Evolutionary conservation across 2,329 filamentous ascomycete genomes (phyloP).

Genomic region (Aspergillus felis): DNA sequence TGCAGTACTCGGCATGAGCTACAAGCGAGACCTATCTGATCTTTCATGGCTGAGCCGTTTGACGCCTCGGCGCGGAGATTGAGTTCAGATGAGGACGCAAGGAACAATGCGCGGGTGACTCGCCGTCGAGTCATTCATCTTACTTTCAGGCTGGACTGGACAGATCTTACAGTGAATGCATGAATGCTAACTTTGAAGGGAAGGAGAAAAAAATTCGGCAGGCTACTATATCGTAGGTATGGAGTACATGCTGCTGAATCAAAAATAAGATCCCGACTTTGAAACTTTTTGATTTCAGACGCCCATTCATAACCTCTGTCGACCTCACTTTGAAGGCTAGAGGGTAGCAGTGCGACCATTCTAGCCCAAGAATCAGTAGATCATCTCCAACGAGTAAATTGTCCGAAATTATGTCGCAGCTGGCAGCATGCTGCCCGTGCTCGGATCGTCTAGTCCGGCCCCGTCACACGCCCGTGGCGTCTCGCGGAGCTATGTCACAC

Average conservation of each 20-base stretch:
- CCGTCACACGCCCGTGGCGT: slow-evolving; percentile 22
- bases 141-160: neutral
- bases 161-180: neutral
- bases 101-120: neutral
- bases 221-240: neutral
- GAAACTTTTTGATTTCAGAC: slow-evolving; percentile 3
- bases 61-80: neutral
- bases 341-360: slow-evolving; percentile 7
- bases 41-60: neutral
- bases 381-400: slow-evolving; percentile 15
- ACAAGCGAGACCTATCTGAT: neutral
- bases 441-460: slow-evolving; percentile 11
- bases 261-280: slow-evolving; percentile 6
- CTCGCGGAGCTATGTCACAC: slow-evolving; percentile 26
- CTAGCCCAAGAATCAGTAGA: slow-evolving; percentile 15
- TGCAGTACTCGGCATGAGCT: neutral
- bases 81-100: neutral
- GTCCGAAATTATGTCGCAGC: slow-evolving; percentile 16
- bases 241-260: slow-evolving; percentile 4
- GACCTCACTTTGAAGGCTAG: neutral
- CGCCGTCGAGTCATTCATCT: neutral
- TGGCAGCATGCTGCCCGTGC: slow-evolving; percentile 21
- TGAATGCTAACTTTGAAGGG: neutral
- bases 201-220: slow-evolving; percentile 1
- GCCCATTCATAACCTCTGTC: neutral